These are phyloP conservation scores for Gracilaria gracilis DNA, from an alignment of 23 red algal genomes.

Conservation along the genomic window DNA sequence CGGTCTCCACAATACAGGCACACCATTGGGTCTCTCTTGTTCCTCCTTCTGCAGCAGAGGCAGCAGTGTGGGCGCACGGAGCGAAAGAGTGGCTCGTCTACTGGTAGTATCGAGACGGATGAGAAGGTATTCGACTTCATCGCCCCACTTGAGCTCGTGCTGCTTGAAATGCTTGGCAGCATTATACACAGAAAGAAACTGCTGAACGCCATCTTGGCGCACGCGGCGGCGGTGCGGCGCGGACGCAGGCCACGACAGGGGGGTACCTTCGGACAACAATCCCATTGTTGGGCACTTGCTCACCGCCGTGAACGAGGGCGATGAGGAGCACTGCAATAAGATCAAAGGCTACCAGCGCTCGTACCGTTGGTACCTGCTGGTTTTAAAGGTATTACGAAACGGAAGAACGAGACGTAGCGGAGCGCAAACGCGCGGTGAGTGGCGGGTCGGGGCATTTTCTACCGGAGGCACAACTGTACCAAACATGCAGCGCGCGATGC, in stretches of 20 bases:
- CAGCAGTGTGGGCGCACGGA: slow-evolving; percentile 88
- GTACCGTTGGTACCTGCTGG: no score
- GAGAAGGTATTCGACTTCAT: slow-evolving; percentile 97
- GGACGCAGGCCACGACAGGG: slow-evolving; percentile 81
- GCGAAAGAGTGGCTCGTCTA: slow-evolving; percentile 59
- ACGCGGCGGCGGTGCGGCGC: slow-evolving; percentile 64
- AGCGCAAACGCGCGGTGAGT: not conserved
- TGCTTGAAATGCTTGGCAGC: slow-evolving; percentile 59
- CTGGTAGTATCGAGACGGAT: slow-evolving; percentile 40
- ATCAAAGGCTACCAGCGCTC: no score
- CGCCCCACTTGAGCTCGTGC: slow-evolving; percentile 93
- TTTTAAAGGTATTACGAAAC: no score
- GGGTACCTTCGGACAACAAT: slow-evolving; percentile 64
- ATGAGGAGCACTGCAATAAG: not conserved
- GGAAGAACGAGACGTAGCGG: no score
- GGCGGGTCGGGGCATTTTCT: not conserved
- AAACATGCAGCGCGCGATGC: not conserved
- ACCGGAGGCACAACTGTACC: slow-evolving; percentile 1
- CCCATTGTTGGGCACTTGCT: slow-evolving; percentile 29
- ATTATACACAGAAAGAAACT: slow-evolving; percentile 89
- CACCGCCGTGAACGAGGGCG: no score
- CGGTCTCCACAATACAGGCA: slow-evolving; percentile 93
- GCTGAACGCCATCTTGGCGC: slow-evolving; percentile 75
- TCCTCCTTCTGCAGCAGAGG: slow-evolving; percentile 82
- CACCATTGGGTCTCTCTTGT: slow-evolving; percentile 65